Base-by-base conservation (phyloP, 2,329 filamentous ascomycete genomes). In the Trichoderma citrinoviride region DNA sequence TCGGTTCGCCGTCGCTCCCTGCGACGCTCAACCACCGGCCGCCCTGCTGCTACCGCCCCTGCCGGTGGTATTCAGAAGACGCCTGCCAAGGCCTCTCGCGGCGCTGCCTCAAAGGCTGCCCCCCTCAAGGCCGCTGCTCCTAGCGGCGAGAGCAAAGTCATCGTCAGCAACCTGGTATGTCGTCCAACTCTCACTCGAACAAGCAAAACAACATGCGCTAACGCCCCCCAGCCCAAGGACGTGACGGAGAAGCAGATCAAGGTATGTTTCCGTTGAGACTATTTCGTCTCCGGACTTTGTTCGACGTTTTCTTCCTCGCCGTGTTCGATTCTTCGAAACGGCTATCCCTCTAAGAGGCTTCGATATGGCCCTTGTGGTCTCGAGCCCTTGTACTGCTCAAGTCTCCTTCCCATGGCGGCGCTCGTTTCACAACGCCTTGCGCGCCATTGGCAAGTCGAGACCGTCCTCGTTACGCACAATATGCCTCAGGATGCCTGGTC, bases 231-330 rank as follows among this genome's bases (percentile, higher is more conserved):
- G 92, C 95, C 95, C 78, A 89, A 90, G 83, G 95, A 99, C 88
- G 93, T 99, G 80, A 92, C 88, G 82, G 94, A 98, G 86, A 83
- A 83, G 83, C 92, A 96, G 89, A 96, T 99, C 84, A 98, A 99
- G 95, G 95, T 99, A 99, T 96, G 95, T 99, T 93, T 90, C 93
- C 88, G 84, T 87, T 90, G 84, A 89, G 89, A 88, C 86, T 76
- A 79, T 81, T 77, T 79, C 76, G 80, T 83, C 87, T 83, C 85
- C 78, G 87, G 87, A 87, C 84, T 89, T 87, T 85, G 81, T 85
- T 90, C 87, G 87, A 85, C 86, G 82, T 79, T 72, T 76, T 74
- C 67, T 77, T 76, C 73, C 71, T 77, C 76, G 77, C 75, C 73
- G 72, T 73, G 70, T 71, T 75, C 71, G 71, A 74, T 73, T 73